Evolutionary conservation across 257 asterid species (phyloP).

Genomic region (Solanum clarkiae): DNA sequence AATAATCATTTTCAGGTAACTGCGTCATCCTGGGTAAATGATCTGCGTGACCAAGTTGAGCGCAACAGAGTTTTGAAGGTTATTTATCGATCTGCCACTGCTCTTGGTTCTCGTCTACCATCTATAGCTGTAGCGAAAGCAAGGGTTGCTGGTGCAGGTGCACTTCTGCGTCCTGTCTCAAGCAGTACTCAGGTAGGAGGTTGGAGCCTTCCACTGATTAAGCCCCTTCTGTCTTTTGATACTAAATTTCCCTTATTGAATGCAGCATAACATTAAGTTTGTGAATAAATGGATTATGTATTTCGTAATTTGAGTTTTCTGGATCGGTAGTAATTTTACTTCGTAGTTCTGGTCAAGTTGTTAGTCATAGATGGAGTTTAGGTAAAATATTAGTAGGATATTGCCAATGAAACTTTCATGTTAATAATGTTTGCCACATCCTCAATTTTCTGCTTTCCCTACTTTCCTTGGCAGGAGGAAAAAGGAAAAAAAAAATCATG

Average conservation of each 20-base stretch:
- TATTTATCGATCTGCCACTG: conserved; percentile 75
- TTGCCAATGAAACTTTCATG: background rate
- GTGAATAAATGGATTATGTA: background rate
- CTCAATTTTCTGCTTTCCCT: background rate
- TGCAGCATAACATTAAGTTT: background rate
- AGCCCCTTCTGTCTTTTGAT: background rate
- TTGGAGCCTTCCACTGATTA: background rate
- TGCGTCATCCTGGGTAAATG: conserved; percentile 80
- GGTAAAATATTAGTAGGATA: background rate
- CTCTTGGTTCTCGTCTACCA: conserved; percentile 74
- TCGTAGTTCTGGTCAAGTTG: background rate
- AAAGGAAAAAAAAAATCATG: background rate
- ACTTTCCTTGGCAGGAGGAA: background rate
- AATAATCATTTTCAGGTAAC: conserved; percentile 39
- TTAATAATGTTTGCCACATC: background rate
- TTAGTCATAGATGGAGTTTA: background rate
- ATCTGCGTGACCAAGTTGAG: conserved; percentile 85
- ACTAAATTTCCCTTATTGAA: background rate
- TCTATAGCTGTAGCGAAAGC: conserved; percentile 77
- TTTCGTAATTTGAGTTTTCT: background rate
- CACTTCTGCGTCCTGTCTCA: conserved; percentile 82
- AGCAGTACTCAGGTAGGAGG: conserved; percentile 61
- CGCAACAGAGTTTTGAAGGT: conserved; percentile 51
- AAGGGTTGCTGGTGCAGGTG: conserved; percentile 82
- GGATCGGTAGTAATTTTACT: background rate